Evolutionary conservation across 495 filamentous ascomycete genomes (phyloP), one percentile per base, ranked within the genome.

Genomic region (Penicillium turbatum): DNA sequence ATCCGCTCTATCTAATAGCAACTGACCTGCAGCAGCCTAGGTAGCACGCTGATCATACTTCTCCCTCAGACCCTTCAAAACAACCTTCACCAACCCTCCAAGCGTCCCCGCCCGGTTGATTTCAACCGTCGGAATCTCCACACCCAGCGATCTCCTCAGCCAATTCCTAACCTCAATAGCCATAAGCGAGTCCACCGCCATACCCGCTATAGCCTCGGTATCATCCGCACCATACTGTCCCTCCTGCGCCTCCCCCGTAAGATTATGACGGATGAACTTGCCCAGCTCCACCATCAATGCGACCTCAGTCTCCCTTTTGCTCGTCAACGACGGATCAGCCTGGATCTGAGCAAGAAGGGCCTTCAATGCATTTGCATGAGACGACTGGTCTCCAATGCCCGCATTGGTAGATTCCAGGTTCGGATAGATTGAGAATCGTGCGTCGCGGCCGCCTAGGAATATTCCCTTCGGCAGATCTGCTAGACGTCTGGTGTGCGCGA

Each of bases 161-260:
- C 75, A 79, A 27, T 57, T 68, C 7, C 72, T 60, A 32, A 79
- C 56, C 53, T 78, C 75, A 38, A 79, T 69, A 0, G 64, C 62
- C 34, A 79, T 65, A 11, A 78, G 54, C 0, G 72, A 76, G 39
- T 79, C 75, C 1, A 78, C 53, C 0, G 69, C 72, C 13, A 74
- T 50, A 17, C 57, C 55, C 6, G 65, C 57, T 7, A 75, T 21
- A 7, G 73, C 73, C 2, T 72, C 70, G 12, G 6, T 39, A 10
- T 49, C 35, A 29, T 39, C 47, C 11, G 21, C n/a, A 7, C 8
- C 10, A 38, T 49, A 34, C 5, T 12, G 12, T 1, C 12, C 21
- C 6, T 49, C 47, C n/a, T 49, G 47, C 13, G 5, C 19, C 35
- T 49, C 34, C 3, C 47, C 47, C 6, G 47, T 49, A 15, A 49